These are phyloP conservation scores for Botrytis cinerea DNA, from an alignment of 2,329 filamentous ascomycete genomes.

Conservation along the genomic window DNA sequence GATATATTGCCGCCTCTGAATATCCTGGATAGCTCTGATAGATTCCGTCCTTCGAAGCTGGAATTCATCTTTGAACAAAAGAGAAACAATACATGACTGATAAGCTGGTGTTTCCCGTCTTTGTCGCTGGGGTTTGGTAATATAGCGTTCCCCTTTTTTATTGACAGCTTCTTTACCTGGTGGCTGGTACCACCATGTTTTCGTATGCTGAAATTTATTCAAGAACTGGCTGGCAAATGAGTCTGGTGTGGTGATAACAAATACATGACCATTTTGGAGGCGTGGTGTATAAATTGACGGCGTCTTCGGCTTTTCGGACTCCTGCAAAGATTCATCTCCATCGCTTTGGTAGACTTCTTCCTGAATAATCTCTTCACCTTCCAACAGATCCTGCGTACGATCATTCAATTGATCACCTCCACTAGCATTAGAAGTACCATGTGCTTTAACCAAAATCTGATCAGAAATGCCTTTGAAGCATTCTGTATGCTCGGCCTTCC, in stretches of 20 bases:
- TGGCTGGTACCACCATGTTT: background rate
- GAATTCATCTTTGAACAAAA: conserved; percentile 10
- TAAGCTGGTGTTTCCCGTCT: background rate
- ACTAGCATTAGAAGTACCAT: background rate
- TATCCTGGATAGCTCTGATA: background rate
- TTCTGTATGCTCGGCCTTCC: background rate
- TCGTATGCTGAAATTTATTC: background rate
- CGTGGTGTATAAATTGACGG: background rate
- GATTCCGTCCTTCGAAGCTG: background rate
- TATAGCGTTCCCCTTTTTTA: background rate
- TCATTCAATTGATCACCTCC: background rate
- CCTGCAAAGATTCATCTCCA: conserved; percentile 1
- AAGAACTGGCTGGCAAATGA: conserved; percentile 2
- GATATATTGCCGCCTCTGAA: conserved; percentile 1
- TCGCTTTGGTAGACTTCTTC: background rate
- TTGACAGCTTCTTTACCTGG: background rate
- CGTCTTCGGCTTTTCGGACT: background rate
- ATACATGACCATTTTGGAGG: background rate
- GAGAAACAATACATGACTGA: background rate
- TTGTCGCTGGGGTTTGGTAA: background rate
- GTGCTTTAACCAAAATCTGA: conserved; percentile 14
- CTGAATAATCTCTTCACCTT: background rate
- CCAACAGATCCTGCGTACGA: background rate
- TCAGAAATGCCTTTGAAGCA: background rate
- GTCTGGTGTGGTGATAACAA: conserved; percentile 9